Evolutionary conservation across 371 early-diverging fungal genomes (phyloP).

Genomic region (Mucor circinelloides): DNA sequence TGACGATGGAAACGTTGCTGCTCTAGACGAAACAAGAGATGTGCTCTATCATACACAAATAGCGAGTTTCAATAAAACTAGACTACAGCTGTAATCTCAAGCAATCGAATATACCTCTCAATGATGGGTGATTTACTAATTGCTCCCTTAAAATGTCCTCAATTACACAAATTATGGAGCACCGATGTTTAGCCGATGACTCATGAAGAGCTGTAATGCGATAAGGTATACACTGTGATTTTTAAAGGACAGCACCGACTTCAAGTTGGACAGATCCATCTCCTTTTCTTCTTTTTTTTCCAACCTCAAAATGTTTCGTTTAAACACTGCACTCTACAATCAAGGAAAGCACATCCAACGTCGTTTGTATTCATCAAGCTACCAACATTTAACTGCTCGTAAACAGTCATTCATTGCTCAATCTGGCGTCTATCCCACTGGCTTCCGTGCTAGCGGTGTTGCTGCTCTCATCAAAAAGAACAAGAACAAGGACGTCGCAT

Average conservation of each 20-base stretch:
- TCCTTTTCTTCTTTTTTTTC: slow-evolving; percentile 4
- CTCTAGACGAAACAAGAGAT: too few species aligned
- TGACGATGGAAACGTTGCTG: too few species aligned
- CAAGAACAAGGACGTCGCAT: slow-evolving; percentile 75
- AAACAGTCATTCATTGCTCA: slow-evolving; percentile 54
- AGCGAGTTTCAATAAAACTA: too few species aligned
- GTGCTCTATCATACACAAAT: too few species aligned
- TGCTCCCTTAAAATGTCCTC: too few species aligned
- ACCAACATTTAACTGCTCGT: slow-evolving; percentile 33
- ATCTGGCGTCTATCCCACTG: slow-evolving; percentile 71
- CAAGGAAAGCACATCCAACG: slow-evolving; percentile 4
- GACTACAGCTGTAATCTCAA: too few species aligned
- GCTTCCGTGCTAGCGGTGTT: slow-evolving; percentile 82
- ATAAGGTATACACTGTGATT: not conserved
- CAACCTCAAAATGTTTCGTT: slow-evolving; percentile 12
- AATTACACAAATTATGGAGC: too few species aligned
- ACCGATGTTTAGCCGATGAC: not conserved
- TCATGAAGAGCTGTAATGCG: not conserved
- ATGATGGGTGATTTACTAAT: not conserved
- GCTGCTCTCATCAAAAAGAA: slow-evolving; percentile 85
- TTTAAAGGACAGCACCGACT: not conserved
- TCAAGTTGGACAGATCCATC: not conserved
- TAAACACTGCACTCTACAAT: not conserved
- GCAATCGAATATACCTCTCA: too few species aligned
- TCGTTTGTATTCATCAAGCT: slow-evolving; percentile 23